Evolutionary conservation across 768 basidiomycete genomes (phyloP).

Genomic region (Termitomyces sp.): DNA sequence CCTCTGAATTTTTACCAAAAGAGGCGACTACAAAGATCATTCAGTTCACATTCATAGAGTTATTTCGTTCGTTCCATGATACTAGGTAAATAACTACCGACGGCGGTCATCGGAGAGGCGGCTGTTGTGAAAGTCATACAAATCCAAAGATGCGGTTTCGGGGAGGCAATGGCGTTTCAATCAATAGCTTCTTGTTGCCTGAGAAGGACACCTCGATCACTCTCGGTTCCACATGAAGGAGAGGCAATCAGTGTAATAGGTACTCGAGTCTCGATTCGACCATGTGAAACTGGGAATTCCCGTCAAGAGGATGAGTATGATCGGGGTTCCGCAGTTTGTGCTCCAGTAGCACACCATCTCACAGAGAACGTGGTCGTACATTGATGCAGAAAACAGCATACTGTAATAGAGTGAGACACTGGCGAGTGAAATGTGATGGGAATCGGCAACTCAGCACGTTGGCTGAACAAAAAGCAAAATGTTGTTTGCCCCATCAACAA

Average conservation of each 20-base stretch:
- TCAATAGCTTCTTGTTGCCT: too few relatives aligned
- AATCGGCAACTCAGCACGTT: neutral
- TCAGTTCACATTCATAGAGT: neutral
- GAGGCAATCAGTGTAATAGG: too few relatives aligned
- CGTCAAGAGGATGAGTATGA: neutral
- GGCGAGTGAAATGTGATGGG: neutral
- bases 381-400: neutral
- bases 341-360: neutral
- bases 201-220: too few relatives aligned
- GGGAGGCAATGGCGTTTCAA: neutral
- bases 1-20: neutral
- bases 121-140: neutral
- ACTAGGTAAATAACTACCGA: neutral
- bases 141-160: neutral
- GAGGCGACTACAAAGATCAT: neutral
- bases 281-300: neutral
- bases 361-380: neutral
- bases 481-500: neutral
- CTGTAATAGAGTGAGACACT: neutral
- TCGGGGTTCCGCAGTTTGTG: neutral
- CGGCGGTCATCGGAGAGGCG: neutral
- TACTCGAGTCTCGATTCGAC: neutral
- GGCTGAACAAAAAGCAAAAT: conserved; percentile 22
- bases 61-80: neutral
- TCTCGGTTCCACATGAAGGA: too few relatives aligned